A percentile compares a stretch with the other conserved stretches of the same genome.
These are phyloP conservation scores for Nannochloropsis salina DNA, from an alignment of 108 stramenopile genomes.

Conservation along the genomic window DNA sequence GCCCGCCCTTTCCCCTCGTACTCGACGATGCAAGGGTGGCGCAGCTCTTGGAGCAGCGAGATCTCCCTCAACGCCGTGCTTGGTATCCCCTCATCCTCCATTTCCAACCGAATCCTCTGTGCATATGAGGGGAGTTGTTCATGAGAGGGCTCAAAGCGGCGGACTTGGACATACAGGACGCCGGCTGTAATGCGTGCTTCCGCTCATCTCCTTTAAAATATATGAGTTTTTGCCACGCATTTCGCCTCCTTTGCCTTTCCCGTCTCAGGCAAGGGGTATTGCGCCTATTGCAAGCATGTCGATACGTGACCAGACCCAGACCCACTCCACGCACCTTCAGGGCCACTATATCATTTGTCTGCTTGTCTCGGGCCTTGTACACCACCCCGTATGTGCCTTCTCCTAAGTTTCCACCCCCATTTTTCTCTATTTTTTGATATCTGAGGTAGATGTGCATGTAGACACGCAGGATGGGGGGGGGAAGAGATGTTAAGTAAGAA, in stretches of 20 bases:
- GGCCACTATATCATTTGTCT: slow-evolving; percentile 52
- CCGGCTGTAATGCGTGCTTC: neutral
- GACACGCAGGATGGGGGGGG: neutral
- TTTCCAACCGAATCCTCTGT: slow-evolving; percentile 71
- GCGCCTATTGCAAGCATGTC: too few relatives aligned
- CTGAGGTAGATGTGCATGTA: neutral
- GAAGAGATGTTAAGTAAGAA: neutral
- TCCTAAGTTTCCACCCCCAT: slow-evolving; percentile 86
- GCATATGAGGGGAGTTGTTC: neutral
- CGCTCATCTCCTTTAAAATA: too few relatives aligned
- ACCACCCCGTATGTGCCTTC: slow-evolving; percentile 99
- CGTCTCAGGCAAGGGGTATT: too few relatives aligned
- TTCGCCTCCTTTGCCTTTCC: too few relatives aligned
- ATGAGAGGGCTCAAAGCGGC: neutral
- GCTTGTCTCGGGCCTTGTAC: slow-evolving; percentile 92
- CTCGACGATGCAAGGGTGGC: slow-evolving; percentile 70
- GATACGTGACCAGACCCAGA: too few relatives aligned
- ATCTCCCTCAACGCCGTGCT: slow-evolving; percentile 92
- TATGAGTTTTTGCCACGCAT: too few relatives aligned
- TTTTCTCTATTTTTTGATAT: slow-evolving; percentile 69
- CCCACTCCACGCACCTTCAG: slow-evolving; percentile 38
- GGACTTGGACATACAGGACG: too few relatives aligned
- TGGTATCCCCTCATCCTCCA: slow-evolving; percentile 97
- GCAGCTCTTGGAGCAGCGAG: slow-evolving; percentile 74
- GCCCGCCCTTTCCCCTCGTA: slow-evolving; percentile 21